Base-by-base conservation (phyloP, 805 yeast genomes). In the Candida railenensis region DNA sequence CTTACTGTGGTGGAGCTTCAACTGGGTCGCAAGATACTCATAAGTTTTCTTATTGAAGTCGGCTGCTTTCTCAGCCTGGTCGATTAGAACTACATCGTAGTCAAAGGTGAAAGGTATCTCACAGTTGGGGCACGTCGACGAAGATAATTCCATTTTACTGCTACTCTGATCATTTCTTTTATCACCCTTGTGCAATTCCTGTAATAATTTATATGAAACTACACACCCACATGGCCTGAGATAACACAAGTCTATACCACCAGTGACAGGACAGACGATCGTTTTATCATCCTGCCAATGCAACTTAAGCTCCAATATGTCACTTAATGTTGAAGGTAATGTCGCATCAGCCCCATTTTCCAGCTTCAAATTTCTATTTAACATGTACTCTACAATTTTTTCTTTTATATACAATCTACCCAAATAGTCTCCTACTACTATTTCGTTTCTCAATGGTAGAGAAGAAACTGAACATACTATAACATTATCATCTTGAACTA, bases 331-430 rank as follows among this genome's bases (percentile, higher is more conserved):
- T 4, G 28, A 18, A 3, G 40, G 44, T 3, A 41, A n/a, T 4
- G 22, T 19, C 3, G n/a, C 20, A n/a, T 36, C 19, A 4, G 8
- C 21, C 5, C 18, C 36, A 33, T 7, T 33, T 8, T 33, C 15
- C 36, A 8, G 15, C 20, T 22, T 19, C 18, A 9, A 5, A 15
- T 37, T 40, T 15, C 33, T 69, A 65, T 36, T 36, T 2, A 86
- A 52, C 3, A 89, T 58, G 58, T 75, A 71, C 54, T 84, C 84
- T 4, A 89, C 56, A 0, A 87, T 59, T 22, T 82, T 63, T 47
- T 82, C 87, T 50, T 86, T 87, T 52, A 83, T 79, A 61, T 76
- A 86, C 3, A 89, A 56, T 25, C 69, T 59, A 0, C 97, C 97
- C 42, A 66, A 66, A 57, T 72, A 83, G 62, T 89, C 96, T 30